Evolutionary conservation across 2,329 filamentous ascomycete species (phyloP).

Genomic region (Thyridium curvatum): DNA sequence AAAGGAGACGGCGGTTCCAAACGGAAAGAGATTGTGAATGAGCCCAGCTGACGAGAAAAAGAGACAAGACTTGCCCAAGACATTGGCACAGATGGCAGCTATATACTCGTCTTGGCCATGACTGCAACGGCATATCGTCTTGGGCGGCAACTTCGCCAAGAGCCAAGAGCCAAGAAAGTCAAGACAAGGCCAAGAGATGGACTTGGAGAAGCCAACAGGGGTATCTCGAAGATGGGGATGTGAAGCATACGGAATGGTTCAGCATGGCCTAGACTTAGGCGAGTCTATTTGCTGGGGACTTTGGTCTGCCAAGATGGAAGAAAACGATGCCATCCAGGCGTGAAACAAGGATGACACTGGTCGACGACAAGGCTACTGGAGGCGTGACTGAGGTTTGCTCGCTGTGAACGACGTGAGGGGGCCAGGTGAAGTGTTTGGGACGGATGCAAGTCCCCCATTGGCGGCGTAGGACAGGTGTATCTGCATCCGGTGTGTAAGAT

Average conservation of each 20-base stretch:
- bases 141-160: slow-evolving; percentile 1
- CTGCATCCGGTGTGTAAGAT: too few species aligned
- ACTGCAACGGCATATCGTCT: slow-evolving; percentile 11
- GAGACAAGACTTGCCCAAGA: slow-evolving; percentile 3
- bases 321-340: slow-evolving; percentile 6
- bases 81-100: slow-evolving; percentile 10
- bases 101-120: slow-evolving; percentile 12
- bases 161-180: slow-evolving; percentile 3
- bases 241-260: not conserved
- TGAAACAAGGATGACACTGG: slow-evolving; percentile 15
- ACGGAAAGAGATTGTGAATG: slow-evolving; percentile 15
- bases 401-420: not conserved
- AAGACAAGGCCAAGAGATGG: too few species aligned
- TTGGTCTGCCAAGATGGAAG: slow-evolving; percentile 9
- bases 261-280: not conserved
- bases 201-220: too few species aligned
- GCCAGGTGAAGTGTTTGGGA: too few species aligned
- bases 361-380: slow-evolving; percentile 1
- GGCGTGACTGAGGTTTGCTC: not conserved
- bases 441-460: too few species aligned
- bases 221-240: not conserved
- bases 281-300: not conserved
- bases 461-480: too few species aligned
- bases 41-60: slow-evolving; percentile 24
- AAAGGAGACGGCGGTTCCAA: slow-evolving; percentile 16